Evolutionary conservation across 1,284 basidiomycete genomes (phyloP), one percentile per base, ranked within the genome.

Genomic region (Leucoagaricus sp.): DNA sequence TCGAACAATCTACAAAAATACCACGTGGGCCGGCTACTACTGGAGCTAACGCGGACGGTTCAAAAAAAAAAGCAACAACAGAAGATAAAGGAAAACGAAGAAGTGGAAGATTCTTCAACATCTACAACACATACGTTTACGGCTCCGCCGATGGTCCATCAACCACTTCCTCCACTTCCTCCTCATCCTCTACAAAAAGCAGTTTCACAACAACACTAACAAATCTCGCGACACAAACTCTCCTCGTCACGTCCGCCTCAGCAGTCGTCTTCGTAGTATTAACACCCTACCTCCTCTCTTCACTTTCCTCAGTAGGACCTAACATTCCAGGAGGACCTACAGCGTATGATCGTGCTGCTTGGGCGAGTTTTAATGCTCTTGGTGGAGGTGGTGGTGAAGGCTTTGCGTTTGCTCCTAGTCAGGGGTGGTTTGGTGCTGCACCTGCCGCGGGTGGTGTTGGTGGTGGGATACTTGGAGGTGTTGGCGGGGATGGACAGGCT

Each of bases 61-160:
- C 66, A 4, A 58, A 68, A 54, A 69, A 69, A 34, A 57, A 69
- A 54, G 58, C 75, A 55, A 67, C 66, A 15, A 57, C 66, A 13
- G 19, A 7, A 23, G 63, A 48, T 38, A 73, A 73, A 56, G 65
- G 64, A 36, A 73, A 71, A 57, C 55, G 57, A 41, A 70, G 76
- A 29, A 71, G 75, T 44, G 78, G 75, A 53, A 77, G 83, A 42
- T 90, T 92, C 69, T 91, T 88, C 74, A 91, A 91, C 70, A 87
- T 92, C 67, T 91, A 91, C 70, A 91, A 91, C 71, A 90, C 88
- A 12, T 91, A 90, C 61, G 82, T 90, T 40, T 89, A 87, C 64
- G 84, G 82, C 40, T 36, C 41, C 19, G 45, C 55, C 2, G 40
- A 28, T 8, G 26, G 31, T 21, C n/a, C 48, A 69, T 71, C n/a